Percentiles rank a stretch among this genome's conserved stretches.
Evolutionary conservation across 2,329 filamentous ascomycete genomes (phyloP).

Genomic region (Aureobasidium melanogenum): DNA sequence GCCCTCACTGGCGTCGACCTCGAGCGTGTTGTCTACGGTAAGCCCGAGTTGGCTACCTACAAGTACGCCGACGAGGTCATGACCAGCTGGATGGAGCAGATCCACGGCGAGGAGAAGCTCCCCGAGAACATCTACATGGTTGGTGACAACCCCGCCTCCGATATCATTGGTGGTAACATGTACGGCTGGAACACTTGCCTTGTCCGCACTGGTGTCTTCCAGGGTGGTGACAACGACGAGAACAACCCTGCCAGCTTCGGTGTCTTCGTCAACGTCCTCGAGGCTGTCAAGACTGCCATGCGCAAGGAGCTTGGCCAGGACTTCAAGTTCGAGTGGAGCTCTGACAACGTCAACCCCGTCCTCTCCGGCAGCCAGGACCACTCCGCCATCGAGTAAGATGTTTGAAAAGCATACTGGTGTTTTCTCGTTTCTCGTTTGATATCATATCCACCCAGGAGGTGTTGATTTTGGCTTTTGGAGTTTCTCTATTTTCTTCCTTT

Average conservation of each 20-base stretch:
- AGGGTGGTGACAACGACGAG: conserved; percentile 66
- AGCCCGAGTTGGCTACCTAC: conserved; percentile 67
- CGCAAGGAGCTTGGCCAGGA: conserved; percentile 63
- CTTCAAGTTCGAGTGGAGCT: conserved; percentile 61
- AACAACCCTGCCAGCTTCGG: conserved; percentile 71
- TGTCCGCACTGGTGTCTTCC: conserved; percentile 69
- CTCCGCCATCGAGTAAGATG: conserved; percentile 47
- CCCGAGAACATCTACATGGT: conserved; percentile 69
- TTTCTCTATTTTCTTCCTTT: not conserved
- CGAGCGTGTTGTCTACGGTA: conserved; percentile 68
- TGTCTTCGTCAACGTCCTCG: conserved; percentile 64
- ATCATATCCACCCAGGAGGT: conserved; percentile 8
- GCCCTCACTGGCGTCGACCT: conserved; percentile 60
- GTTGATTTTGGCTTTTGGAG: not conserved
- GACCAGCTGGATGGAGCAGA: conserved; percentile 63
- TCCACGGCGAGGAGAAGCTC: conserved; percentile 62
- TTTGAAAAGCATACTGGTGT: conserved; percentile 2
- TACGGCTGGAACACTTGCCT: conserved; percentile 77
- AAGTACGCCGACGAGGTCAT: conserved; percentile 70
- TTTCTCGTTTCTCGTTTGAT: conserved; percentile 6
- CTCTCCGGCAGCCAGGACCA: conserved; percentile 43
- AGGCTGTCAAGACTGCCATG: conserved; percentile 60
- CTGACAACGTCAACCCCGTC: conserved; percentile 62
- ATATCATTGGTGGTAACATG: conserved; percentile 70
- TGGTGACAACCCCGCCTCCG: conserved; percentile 64